These are phyloP conservation scores for Cryphonectria japonica DNA, from an alignment of 2,329 filamentous ascomycete species.

Conservation along the genomic window DNA sequence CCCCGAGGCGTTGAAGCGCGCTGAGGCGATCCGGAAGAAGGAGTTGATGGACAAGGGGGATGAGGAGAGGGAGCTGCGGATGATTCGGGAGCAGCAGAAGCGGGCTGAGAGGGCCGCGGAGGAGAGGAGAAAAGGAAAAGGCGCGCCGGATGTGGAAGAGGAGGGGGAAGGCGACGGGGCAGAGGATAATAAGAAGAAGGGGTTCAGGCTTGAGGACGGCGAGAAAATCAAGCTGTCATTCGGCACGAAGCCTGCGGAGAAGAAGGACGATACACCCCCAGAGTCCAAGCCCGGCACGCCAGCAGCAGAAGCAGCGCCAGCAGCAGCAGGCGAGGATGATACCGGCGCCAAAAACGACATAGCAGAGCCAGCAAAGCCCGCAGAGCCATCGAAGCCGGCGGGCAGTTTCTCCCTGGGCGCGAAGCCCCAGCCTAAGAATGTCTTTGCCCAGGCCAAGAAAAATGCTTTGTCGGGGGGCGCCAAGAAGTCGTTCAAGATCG, in stretches of 20 bases:
- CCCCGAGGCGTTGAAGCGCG: slow-evolving; percentile 77
- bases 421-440: slow-evolving; percentile 70
- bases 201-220: slow-evolving; percentile 67
- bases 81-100: slow-evolving; percentile 83
- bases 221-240: slow-evolving; percentile 77
- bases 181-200: slow-evolving; percentile 45
- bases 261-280: slow-evolving; percentile 22
- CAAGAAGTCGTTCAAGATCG: slow-evolving; percentile 64
- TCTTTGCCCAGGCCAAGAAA: slow-evolving; percentile 70
- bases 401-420: slow-evolving; percentile 72
- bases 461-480: slow-evolving; percentile 65
- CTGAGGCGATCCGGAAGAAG: slow-evolving; percentile 80
- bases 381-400: slow-evolving; percentile 41
- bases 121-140: slow-evolving; percentile 45
- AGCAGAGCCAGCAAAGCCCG: slow-evolving; percentile 27
- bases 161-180: slow-evolving; percentile 48
- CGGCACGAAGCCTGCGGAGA: slow-evolving; percentile 47
- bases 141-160: slow-evolving; percentile 44
- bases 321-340: slow-evolving; percentile 17
- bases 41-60: slow-evolving; percentile 89
- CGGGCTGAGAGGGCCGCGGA: slow-evolving; percentile 68
- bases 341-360: slow-evolving; percentile 31
- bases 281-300: slow-evolving; percentile 20
- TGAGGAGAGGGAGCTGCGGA: slow-evolving; percentile 82
- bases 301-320: slow-evolving; percentile 16